Percentiles rank a stretch among this genome's conserved stretches.
Conservation (phyloP, 148 eudicot genomes). For the Fagopyrum tataricum region DNA sequence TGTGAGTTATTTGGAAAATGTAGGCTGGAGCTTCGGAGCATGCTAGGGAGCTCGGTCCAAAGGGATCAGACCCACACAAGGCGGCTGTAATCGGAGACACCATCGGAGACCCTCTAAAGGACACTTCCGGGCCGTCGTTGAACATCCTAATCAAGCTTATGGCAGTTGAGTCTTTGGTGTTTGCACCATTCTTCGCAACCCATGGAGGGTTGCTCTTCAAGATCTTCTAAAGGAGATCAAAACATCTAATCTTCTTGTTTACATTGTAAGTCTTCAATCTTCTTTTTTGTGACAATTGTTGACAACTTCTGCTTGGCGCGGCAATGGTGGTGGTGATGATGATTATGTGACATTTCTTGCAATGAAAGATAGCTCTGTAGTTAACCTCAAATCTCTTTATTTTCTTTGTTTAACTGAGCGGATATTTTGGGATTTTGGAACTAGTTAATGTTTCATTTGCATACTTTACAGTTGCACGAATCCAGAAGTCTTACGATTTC, state of each 20-base stretch:
- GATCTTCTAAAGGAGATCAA: constrained; percentile 25
- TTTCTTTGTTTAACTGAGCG: neutral
- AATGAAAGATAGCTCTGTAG: constrained; percentile 1
- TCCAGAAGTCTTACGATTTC: no score
- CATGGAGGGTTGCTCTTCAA: constrained; percentile 95
- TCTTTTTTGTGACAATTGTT: neutral
- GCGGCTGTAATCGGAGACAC: constrained; percentile 95
- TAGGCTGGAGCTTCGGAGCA: constrained; percentile 86
- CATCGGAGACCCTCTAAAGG: constrained; percentile 90
- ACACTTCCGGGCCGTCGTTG: constrained; percentile 89
- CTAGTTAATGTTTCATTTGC: neutral
- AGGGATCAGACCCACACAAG: constrained; percentile 86
- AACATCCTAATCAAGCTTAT: constrained; percentile 92
- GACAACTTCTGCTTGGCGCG: neutral
- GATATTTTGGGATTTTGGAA: neutral
- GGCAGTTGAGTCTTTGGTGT: constrained; percentile 94
- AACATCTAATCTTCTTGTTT: neutral
- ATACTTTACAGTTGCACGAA: neutral
- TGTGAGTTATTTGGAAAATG: neutral
- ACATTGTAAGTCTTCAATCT: neutral
- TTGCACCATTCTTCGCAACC: constrained; percentile 91
- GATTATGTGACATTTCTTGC: neutral
- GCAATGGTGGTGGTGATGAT: neutral
- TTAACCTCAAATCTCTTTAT: neutral
- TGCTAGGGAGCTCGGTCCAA: constrained; percentile 69